Percentiles rank a stretch among this genome's conserved stretches.
phyloP scores from a whole-genome alignment of 75 land plant genomes.

The Sequoiadendron giganteum region DNA sequence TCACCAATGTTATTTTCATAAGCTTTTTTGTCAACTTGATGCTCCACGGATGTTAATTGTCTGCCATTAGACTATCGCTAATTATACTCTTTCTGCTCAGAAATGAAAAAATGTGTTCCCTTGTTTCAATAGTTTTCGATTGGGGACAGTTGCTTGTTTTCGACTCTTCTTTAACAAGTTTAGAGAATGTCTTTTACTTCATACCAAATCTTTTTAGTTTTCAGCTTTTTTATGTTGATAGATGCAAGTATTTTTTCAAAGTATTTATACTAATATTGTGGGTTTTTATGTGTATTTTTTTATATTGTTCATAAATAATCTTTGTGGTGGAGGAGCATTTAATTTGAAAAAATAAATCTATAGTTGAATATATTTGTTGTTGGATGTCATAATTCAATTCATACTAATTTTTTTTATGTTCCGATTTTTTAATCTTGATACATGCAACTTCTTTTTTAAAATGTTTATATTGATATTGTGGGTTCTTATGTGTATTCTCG shows the following conservation, averaged over 20 bases:
- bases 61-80: background rate
- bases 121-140: background rate
- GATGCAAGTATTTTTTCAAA: too few species aligned
- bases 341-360: too few species aligned
- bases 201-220: background rate
- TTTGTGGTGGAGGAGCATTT: too few species aligned
- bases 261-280: too few species aligned
- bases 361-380: too few species aligned
- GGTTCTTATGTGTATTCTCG: background rate
- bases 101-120: background rate
- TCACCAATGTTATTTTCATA: background rate
- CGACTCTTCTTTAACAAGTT: background rate
- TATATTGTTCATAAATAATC: too few species aligned
- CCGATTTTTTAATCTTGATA: too few species aligned
- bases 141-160: background rate
- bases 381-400: too few species aligned
- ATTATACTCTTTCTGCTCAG: background rate
- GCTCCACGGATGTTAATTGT: background rate
- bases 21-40: background rate
- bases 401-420: too few species aligned
- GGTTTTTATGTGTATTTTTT: too few species aligned
- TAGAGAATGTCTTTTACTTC: background rate
- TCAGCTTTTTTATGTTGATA: too few species aligned
- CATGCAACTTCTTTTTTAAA: background rate
- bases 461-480: background rate